Evolutionary conservation across 2,329 filamentous ascomycete species (phyloP), one percentile per base, ranked within the genome.

Genomic region (Arthrobotrys iridis): DNA sequence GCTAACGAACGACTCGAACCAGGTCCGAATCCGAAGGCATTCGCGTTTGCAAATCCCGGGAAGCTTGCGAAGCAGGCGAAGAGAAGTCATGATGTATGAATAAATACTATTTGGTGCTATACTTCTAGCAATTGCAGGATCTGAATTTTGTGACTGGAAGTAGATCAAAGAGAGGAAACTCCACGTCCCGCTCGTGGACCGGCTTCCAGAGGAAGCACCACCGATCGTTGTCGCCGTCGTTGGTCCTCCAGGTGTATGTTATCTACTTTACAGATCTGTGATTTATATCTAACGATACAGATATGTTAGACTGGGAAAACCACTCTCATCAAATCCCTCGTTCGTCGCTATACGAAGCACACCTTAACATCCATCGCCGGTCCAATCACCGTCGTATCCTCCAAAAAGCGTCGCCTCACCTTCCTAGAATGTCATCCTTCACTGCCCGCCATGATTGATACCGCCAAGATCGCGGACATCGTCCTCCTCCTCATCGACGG

Each of bases 361-460:
- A 94, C 93, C 0, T 88, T 99, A 41, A 90, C 93, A 28, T 90
- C 94, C 30, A 95, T 95, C 0, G 90, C 91, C 79, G 95, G 95
- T 0, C 95, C 95, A 2, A 90, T 99, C 74, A 99, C 96, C 1
- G 91, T 99, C 57, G 93, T 99, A 50, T 98, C 95, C 0, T 96
- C 93, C 71, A 99, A 98, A 85, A 91, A 94, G 80, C 90, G 97
- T 81, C 90, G 95, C 37, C 87, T 99, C 55, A 99, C 95, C 0
- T 97, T 99, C 81, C 84, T 99, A 80, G 95, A 99, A 87, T 97
- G 93, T 81, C 93, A 96, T n/a, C 94, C 98, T 81, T 93, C 95
- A 79, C 88, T 99, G 63, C 93, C 96, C 77, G 91, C 92, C 78
- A 97, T 98, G 92, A 93, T 99, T 77, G 95, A 99, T 82, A 87